phyloP scores from a whole-genome alignment of 768 basidiomycete species.

The Neoboletus magnificus region DNA sequence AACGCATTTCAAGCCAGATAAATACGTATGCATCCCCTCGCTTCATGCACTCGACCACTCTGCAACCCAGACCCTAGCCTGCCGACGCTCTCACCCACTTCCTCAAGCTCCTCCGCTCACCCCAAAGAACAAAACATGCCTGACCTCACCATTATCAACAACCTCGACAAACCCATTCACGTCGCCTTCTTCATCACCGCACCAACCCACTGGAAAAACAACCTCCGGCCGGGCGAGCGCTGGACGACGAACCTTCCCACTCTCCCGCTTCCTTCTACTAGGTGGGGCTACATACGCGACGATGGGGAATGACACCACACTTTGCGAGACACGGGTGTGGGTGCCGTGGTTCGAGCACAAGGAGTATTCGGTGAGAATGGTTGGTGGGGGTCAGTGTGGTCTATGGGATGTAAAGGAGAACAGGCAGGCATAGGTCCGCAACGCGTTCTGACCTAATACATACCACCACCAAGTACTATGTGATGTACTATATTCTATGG shows the following conservation, averaged over 20 bases:
- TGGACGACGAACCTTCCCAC: constrained; percentile 15
- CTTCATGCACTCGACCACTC: not conserved
- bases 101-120: not conserved
- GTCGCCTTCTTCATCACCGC: constrained; percentile 18
- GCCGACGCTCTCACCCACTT: not conserved
- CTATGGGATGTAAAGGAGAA: constrained; percentile 20
- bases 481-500: not conserved
- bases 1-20: not conserved
- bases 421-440: constrained; percentile 2
- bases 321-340: constrained; percentile 20
- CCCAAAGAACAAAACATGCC: constrained; percentile 8
- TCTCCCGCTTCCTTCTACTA: constrained; percentile 6
- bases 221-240: constrained; percentile 15
- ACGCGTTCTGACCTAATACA: not conserved
- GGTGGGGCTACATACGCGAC: constrained; percentile 9
- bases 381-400: not conserved
- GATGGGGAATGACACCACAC: not conserved
- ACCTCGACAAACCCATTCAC: constrained; percentile 19
- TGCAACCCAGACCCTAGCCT: not conserved
- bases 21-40: not conserved
- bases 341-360: constrained; percentile 23
- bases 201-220: constrained; percentile 12
- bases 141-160: constrained; percentile 17
- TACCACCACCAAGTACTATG: too few species aligned
- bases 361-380: constrained; percentile 15